phyloP scores from a whole-genome alignment of 768 basidiomycete genomes.

The Boletales sp. region DNA sequence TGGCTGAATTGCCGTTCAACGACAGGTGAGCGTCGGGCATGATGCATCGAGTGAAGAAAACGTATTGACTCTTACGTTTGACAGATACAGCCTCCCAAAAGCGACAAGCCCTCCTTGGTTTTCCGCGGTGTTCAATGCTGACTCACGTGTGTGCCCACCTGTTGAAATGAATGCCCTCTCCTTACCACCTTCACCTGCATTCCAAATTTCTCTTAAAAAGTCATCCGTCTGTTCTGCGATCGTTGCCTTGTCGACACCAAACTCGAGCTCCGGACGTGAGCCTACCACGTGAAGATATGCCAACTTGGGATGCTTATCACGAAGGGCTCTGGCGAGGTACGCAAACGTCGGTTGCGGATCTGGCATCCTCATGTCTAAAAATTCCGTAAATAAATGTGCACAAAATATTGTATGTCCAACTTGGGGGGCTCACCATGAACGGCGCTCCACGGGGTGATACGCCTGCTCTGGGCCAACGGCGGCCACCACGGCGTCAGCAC shows the following conservation, averaged over 20 bases:
- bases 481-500: conserved; percentile 46
- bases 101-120: conserved; percentile 20
- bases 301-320: conserved; percentile 29
- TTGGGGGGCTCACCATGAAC: conserved; percentile 30
- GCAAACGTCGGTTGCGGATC: conserved; percentile 27
- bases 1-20: conserved; percentile 14
- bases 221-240: conserved; percentile 19
- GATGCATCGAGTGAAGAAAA: not conserved
- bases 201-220: conserved; percentile 27
- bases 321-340: conserved; percentile 29
- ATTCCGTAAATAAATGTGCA: not conserved
- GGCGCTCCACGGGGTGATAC: conserved; percentile 54
- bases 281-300: conserved; percentile 44
- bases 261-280: conserved; percentile 18
- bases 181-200: not conserved
- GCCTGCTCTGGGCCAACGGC: conserved; percentile 52
- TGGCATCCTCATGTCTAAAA: conserved; percentile 29
- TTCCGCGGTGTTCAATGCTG: conserved; percentile 36
- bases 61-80: conserved; percentile 32
- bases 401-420: conserved; percentile 1
- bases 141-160: conserved; percentile 41
- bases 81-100: conserved; percentile 36
- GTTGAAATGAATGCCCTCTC: conserved; percentile 33
- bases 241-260: not conserved
- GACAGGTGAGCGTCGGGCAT: too few relatives aligned